Percentiles rank a stretch among this genome's conserved stretches.
Evolutionary conservation across 2,329 filamentous ascomycete genomes (phyloP).

Genomic region (Colletotrichum neosansevieriae): DNA sequence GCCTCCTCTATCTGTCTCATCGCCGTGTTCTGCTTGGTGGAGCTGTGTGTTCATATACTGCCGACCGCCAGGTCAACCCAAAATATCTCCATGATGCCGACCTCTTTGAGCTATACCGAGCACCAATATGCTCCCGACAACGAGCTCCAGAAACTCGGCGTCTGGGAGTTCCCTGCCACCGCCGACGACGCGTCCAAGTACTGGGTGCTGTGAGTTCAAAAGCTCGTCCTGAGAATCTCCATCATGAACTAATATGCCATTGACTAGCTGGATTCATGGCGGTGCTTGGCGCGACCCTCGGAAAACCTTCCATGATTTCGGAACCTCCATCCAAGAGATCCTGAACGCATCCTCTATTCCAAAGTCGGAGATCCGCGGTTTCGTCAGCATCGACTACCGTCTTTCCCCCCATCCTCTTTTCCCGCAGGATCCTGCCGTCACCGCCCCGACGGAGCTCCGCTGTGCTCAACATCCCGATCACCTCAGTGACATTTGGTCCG

Average conservation of each 20-base stretch:
- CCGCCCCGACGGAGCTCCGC: slow-evolving; percentile 48
- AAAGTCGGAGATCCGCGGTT: slow-evolving; percentile 63
- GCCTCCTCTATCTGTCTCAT: not conserved
- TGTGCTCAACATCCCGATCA: slow-evolving; percentile 70
- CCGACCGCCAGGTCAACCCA: not conserved
- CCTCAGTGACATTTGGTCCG: slow-evolving; percentile 66
- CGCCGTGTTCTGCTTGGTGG: not conserved
- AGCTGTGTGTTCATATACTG: slow-evolving; percentile 4
- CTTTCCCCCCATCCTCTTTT: slow-evolving; percentile 65
- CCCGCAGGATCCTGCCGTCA: slow-evolving; percentile 49
- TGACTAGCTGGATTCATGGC: slow-evolving; percentile 67
- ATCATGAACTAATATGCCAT: not conserved
- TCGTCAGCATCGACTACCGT: slow-evolving; percentile 74
- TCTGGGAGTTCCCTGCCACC: slow-evolving; percentile 53
- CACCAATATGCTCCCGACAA: slow-evolving; percentile 53
- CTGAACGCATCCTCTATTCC: slow-evolving; percentile 46
- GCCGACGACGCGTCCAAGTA: slow-evolving; percentile 42
- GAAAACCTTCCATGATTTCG: slow-evolving; percentile 59
- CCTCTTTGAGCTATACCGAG: slow-evolving; percentile 48
- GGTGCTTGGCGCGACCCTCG: slow-evolving; percentile 73
- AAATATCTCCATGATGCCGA: slow-evolving; percentile 27
- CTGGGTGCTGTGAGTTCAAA: slow-evolving; percentile 53
- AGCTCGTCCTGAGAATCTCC: not conserved
- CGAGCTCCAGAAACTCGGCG: slow-evolving; percentile 58
- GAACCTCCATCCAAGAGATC: slow-evolving; percentile 58